These are phyloP conservation scores for Nemania sp. DNA, from an alignment of 2,329 filamentous ascomycete species.

Conservation along the genomic window DNA sequence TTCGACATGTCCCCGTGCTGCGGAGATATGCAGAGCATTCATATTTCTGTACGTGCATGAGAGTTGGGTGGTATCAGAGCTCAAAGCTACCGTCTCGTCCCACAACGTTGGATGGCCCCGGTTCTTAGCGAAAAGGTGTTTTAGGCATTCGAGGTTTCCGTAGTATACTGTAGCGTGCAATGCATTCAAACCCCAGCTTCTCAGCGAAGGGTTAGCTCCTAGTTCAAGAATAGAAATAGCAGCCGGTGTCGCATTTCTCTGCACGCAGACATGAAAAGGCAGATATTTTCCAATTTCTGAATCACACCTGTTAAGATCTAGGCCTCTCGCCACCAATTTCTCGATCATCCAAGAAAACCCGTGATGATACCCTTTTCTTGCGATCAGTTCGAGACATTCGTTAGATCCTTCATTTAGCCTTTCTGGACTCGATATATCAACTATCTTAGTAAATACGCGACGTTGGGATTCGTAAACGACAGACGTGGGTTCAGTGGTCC, in stretches of 20 bases:
- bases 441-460: not conserved
- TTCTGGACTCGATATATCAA: not conserved
- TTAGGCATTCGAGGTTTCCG: not conserved
- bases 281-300: not conserved
- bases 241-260: not conserved
- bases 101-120: not conserved
- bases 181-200: not conserved
- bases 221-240: constrained; percentile 5
- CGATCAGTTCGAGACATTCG: not conserved
- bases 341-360: constrained; percentile 7
- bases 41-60: not conserved
- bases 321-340: not conserved
- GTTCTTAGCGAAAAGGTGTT: not conserved
- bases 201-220: not conserved
- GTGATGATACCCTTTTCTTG: not conserved
- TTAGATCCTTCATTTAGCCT: not conserved
- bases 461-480: not conserved
- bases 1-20: accelerated
- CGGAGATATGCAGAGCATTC: constrained; percentile 1
- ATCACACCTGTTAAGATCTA: constrained; percentile 1
- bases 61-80: accelerated
- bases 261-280: not conserved
- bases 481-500: not conserved
- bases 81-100: not conserved
- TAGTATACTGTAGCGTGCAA: not conserved